Conservation (phyloP, 352 stramenopile species). For the Sclerospora graminicola region DNA sequence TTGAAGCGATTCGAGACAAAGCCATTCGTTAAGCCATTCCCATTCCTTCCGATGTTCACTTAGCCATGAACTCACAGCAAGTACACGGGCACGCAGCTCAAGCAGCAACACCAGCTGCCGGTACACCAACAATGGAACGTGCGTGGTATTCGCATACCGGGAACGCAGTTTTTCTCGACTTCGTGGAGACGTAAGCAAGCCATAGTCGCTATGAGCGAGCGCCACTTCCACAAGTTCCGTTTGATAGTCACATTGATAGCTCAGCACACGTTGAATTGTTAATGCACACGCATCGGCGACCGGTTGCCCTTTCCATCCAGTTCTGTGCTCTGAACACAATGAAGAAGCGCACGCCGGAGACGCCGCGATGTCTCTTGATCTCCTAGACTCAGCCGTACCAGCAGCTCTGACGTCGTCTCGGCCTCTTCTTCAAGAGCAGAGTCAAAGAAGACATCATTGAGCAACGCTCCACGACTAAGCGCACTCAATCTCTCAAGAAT, state of each 20-base stretch:
- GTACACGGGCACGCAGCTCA: conserved; percentile 58
- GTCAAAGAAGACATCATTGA: conserved; percentile 80
- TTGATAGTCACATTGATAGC: conserved; percentile 50
- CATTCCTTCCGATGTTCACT: conserved; percentile 39
- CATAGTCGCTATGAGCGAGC: conserved; percentile 52
- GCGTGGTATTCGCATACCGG: conserved; percentile 53
- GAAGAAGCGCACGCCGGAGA: conserved; percentile 55
- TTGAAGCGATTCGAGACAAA: conserved; percentile 78
- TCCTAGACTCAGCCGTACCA: conserved; percentile 60
- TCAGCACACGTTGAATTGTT: conserved; percentile 50
- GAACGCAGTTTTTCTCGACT: conserved; percentile 55
- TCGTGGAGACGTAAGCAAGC: conserved; percentile 53
- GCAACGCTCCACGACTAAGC: conserved; percentile 50
- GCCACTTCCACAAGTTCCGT: conserved; percentile 58
- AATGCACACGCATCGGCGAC: conserved; percentile 69
- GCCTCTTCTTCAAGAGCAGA: conserved; percentile 81
- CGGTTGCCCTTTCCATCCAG: conserved; percentile 78
- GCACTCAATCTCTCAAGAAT: conserved; percentile 39
- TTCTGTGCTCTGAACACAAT: conserved; percentile 76
- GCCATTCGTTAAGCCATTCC: conserved; percentile 84
- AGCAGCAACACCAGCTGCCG: conserved; percentile 63
- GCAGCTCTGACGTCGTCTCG: conserved; percentile 64
- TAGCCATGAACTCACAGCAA: conserved; percentile 46
- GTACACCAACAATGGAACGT: conserved; percentile 72
- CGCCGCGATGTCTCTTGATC: conserved; percentile 45